These are phyloP conservation scores for Lunularia cruciata DNA, from an alignment of 225 moss, liverwort and hornwort genomes.

Conservation along the genomic window DNA sequence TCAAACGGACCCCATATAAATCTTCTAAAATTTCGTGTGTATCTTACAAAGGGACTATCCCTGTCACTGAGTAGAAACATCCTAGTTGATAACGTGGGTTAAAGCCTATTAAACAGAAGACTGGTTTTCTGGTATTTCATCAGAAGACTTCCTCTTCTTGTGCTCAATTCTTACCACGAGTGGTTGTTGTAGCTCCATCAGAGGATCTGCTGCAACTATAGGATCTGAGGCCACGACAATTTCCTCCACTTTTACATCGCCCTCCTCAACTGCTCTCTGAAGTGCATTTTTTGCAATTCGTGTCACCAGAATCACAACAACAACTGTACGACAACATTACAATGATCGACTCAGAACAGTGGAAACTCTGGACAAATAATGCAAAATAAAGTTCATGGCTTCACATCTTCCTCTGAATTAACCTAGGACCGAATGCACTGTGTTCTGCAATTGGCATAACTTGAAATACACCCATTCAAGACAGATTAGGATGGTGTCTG, in stretches of 20 bases:
- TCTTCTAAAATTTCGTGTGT: conserved; percentile 8
- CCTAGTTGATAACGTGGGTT: not conserved
- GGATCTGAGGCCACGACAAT: conserved; percentile 33
- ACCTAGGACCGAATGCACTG: no score
- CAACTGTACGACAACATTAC: conserved; percentile 35
- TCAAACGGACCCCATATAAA: conserved; percentile 14
- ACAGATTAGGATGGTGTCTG: no score
- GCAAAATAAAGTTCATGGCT: no score
- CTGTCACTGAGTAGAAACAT: conserved; percentile 3
- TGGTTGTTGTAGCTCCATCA: conserved; percentile 38
- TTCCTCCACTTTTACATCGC: conserved; percentile 33
- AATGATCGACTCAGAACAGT: not conserved
- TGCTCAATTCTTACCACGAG: conserved; percentile 47
- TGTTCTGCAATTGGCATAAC: no score
- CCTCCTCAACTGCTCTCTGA: conserved; percentile 41
- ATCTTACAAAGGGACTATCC: conserved; percentile 18
- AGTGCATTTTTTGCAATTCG: conserved; percentile 56
- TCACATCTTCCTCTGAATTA: no score
- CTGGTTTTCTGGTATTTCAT: conserved; percentile 16
- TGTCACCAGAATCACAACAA: conserved; percentile 44
- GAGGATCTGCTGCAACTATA: conserved; percentile 26
- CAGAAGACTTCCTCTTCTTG: conserved; percentile 8
- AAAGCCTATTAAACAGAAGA: conserved; percentile 9
- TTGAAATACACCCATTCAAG: no score
- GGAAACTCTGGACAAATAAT: no score